Percentiles rank a stretch among this genome's conserved stretches.
Evolutionary conservation across 176 grass and related monocot genomes (phyloP).

Genomic region (Avena eriantha): DNA sequence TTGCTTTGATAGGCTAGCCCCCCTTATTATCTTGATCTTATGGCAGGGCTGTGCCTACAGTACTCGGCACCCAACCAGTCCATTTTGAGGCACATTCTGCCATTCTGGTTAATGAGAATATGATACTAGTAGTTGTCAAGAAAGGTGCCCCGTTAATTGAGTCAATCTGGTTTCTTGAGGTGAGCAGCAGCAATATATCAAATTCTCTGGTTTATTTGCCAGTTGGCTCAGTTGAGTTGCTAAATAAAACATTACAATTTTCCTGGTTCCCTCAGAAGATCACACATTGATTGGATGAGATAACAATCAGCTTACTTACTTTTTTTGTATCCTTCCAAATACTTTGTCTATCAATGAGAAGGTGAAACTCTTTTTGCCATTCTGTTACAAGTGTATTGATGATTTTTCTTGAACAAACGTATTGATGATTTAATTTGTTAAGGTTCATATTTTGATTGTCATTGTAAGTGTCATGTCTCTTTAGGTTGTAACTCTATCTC

Average conservation of each 20-base stretch:
- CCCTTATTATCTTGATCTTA: neutral
- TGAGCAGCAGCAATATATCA: neutral
- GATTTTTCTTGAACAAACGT: neutral
- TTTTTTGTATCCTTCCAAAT: neutral
- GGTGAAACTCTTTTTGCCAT: neutral
- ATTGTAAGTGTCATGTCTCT: neutral
- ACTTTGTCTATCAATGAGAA: neutral
- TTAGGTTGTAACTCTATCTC: neutral
- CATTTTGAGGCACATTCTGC: neutral
- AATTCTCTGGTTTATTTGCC: neutral
- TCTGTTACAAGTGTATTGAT: neutral
- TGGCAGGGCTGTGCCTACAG: neutral
- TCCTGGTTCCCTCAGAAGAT: neutral
- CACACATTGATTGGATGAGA: neutral
- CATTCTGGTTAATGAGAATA: neutral
- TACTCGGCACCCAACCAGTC: neutral
- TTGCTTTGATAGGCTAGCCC: neutral
- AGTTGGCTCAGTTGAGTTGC: neutral
- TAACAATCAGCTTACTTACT: neutral
- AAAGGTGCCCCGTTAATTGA: neutral
- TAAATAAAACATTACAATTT: neutral
- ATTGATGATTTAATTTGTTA: neutral
- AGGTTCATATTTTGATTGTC: neutral
- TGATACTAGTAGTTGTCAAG: neutral
- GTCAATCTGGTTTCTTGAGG: neutral